Percentiles rank a stretch among this genome's conserved stretches.
Conservation (phyloP, 148 eudicot genomes). For the Vaccinium macrocarpon region DNA sequence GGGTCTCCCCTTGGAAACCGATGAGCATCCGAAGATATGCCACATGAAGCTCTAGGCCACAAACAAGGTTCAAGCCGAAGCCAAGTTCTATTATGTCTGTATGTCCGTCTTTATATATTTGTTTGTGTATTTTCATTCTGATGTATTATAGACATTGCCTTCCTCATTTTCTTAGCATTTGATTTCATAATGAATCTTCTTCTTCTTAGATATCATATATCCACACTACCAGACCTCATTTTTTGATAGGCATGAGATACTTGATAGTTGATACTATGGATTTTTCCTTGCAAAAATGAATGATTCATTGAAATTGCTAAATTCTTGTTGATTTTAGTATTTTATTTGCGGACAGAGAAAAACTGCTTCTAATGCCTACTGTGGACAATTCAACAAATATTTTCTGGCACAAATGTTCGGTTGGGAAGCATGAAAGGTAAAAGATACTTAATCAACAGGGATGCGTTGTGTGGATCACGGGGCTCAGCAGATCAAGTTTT, state of each 20-base stretch:
- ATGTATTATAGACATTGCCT: constrained; percentile 4
- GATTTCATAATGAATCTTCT: too few relatives aligned
- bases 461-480: too few relatives aligned
- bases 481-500: too few relatives aligned
- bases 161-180: neutral
- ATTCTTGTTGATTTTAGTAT: neutral
- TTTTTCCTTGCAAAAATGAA: neutral
- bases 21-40: constrained; percentile 78
- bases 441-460: constrained; percentile 77
- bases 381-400: constrained; percentile 71
- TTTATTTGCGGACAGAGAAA: constrained; percentile 20
- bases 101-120: neutral
- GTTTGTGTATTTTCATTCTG: neutral
- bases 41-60: constrained; percentile 95
- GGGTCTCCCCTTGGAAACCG: constrained; percentile 70
- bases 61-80: constrained; percentile 87
- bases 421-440: constrained; percentile 66
- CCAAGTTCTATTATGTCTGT: constrained; percentile 71
- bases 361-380: constrained; percentile 52
- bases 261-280: neutral
- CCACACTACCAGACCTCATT: too few relatives aligned
- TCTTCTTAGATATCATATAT: too few relatives aligned
- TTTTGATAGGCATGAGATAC: neutral
- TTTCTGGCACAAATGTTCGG: constrained; percentile 86
- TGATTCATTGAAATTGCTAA: neutral